These are phyloP conservation scores for Beauveria pseudobassiana DNA, from an alignment of 2,329 filamentous ascomycete species.

Conservation along the genomic window DNA sequence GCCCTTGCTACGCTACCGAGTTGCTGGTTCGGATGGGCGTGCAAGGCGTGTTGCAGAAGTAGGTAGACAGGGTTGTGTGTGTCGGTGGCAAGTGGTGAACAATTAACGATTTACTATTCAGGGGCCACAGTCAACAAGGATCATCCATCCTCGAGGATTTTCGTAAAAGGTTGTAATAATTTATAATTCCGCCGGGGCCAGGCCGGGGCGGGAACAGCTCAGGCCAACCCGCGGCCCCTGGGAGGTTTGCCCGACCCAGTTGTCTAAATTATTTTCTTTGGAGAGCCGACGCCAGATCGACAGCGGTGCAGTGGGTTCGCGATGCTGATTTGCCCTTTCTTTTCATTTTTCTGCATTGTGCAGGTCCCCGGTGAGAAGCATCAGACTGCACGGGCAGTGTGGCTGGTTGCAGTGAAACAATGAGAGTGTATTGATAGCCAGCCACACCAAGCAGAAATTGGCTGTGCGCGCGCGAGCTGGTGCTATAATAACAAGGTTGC, in stretches of 20 bases:
- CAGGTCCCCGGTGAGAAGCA: not conserved
- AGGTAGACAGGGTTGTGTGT: not conserved
- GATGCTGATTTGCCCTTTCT: not conserved
- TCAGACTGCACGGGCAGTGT: not conserved
- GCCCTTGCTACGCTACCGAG: too few species aligned
- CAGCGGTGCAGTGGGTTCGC: not conserved
- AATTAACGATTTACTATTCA: not conserved
- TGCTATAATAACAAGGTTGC: too few species aligned
- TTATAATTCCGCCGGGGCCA: not conserved
- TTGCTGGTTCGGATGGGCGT: too few species aligned
- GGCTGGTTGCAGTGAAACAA: not conserved
- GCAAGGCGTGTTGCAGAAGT: not conserved
- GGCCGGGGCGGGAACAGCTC: not conserved
- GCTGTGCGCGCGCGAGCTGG: too few species aligned
- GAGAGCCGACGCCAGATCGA: not conserved
- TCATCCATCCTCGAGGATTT: not conserved
- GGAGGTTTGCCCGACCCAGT: not conserved
- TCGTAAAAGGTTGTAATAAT: not conserved
- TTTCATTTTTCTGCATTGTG: not conserved
- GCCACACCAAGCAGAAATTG: too few species aligned
- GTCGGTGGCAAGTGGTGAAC: not conserved
- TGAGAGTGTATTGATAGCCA: too few species aligned
- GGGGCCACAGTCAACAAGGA: not conserved
- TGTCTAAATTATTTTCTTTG: not conserved
- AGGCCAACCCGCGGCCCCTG: not conserved